Conservation (phyloP, 2,329 filamentous ascomycete species). For the Dendrostoma leiphaemia region DNA sequence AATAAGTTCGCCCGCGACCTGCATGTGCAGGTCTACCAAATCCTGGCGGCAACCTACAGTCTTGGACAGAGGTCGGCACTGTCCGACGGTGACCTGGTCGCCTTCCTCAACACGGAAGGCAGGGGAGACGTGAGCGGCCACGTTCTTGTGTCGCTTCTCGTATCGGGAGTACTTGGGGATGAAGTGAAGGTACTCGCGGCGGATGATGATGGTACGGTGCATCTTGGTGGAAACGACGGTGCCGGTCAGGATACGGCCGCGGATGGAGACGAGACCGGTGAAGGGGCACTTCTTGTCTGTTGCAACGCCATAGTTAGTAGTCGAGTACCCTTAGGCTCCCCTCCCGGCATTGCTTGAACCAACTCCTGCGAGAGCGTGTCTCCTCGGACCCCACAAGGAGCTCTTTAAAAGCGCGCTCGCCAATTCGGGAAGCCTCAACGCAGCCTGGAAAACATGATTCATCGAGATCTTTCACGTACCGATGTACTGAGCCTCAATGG, state of each 20-base stretch:
- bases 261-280: slow-evolving; percentile 98
- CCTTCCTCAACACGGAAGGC: slow-evolving; percentile 99
- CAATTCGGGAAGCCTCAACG: not conserved
- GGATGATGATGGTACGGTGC: slow-evolving; percentile 99
- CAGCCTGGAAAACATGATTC: not conserved
- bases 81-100: slow-evolving; percentile 98
- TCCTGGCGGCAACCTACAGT: slow-evolving; percentile 68
- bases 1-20: slow-evolving; percentile 6
- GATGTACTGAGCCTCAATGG: slow-evolving; percentile 99
- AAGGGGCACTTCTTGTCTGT: slow-evolving; percentile 99
- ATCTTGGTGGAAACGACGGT: slow-evolving; percentile 99
- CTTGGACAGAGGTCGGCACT: slow-evolving; percentile 99
- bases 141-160: slow-evolving; percentile 99
- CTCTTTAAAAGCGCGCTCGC: not conserved
- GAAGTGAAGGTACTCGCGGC: slow-evolving; percentile 99
- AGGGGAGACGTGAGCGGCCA: slow-evolving; percentile 96
- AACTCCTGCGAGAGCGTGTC: not conserved
- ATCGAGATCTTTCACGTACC: slow-evolving; percentile 63
- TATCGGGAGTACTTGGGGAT: slow-evolving; percentile 99
- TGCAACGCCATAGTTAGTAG: slow-evolving; percentile 20
- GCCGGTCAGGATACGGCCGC: slow-evolving; percentile 99
- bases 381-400: not conserved
- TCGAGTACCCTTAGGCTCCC: slow-evolving; percentile 3
- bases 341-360: not conserved
- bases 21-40: not conserved